Base-by-base conservation (phyloP, 2,329 filamentous ascomycete species). In the Diaporthe sp. region DNA sequence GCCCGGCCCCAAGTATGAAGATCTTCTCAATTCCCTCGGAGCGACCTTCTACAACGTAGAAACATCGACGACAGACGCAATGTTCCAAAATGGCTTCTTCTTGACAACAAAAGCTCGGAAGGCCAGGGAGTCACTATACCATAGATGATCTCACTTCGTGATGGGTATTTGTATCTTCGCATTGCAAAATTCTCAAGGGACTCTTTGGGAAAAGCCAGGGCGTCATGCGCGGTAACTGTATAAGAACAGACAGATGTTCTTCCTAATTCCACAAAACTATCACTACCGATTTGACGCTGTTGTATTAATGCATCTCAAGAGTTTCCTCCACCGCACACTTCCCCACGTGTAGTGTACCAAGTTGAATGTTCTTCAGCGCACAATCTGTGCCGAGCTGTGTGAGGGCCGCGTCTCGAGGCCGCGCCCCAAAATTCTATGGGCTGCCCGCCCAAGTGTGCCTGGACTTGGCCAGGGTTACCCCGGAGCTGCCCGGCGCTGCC, bases 321-420 rank as follows among this genome's bases (percentile, higher is more conserved):
- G n/a, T 7, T 22, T 8, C 30, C 7, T 32, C 32, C 32, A 58
- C 25, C 10, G 9, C 32, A 10, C 32, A 10, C 9, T n/a, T 30
- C 19, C 22, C 55, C 19, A 58, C 3, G 12, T 37, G 32, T 8
- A 37, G 4, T 32, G 51, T 58, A 8, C 4, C 32, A n/a, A 13
- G 15, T 22, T 61, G 2, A 19, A 17, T 27, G n/a, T 42, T 27
- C 8, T 17, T 39, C n/a, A n/a, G 37, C 6, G 5, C 12, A 27
- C 37, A 61, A 17, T 1, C n/a, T 17, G 15, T 27, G 25, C 37
- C 37, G 3, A 47, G 5, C 19, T 17, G 59, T 7, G 6, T 13
- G 10, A 15, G 13, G 59, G 13, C 59, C 59, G 59, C 59, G 59
- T 65, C 59, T 65, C 59, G 59, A 35, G 59, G 59, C 19, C 59